Base-by-base conservation (phyloP, 352 stramenopile species). In the Pythium aquatile region DNA sequence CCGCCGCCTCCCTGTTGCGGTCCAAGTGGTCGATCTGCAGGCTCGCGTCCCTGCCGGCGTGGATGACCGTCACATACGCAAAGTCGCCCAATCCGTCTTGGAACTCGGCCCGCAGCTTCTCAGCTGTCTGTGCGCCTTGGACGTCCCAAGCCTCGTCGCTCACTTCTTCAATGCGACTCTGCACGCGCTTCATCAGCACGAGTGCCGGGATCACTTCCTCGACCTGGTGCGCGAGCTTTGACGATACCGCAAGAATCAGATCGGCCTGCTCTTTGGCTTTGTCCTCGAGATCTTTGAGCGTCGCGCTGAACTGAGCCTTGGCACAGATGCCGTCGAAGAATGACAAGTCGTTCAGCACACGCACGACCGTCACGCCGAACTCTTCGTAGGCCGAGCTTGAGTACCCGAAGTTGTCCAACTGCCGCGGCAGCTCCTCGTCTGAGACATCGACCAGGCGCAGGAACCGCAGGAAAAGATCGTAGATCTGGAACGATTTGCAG, bases 391-490 rank as follows among this genome's bases (percentile, higher is more conserved):
- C 28, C 58, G 28, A n/a, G 20, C 37, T 10, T 9, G 39, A 11
- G 37, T 49, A 65, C 5, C 37, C 24, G 26, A 65, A 65, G 33
- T 58, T 65, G 3, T 65, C 49, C n/a, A 65, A 26, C 48, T 58
- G 47, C 8, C 37, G 39, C 26, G 58, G 58, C 3, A 65, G 33
- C 7, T 65, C 58, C 11, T 58, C 33, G 35, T 65, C 58, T 13
- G 58, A 65, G 7, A 65, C 30, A 28, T 65, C 58, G 5, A 65
- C 26, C 20, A 65, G n/a, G 8, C 58, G 48, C 37, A 65, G 30
- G 48, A 65, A 65, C 30, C 35, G 49, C 26, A 65, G 37, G 16
- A 65, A 65, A 33, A 65, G 37, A 26, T 65, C 58, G 58, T 65
- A 65, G 48, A 65, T 46, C 26, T 65, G 58, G 28, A 58, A 57